Conservation (phyloP, 148 eudicot genomes). For the Linanthus parryae region DNA sequence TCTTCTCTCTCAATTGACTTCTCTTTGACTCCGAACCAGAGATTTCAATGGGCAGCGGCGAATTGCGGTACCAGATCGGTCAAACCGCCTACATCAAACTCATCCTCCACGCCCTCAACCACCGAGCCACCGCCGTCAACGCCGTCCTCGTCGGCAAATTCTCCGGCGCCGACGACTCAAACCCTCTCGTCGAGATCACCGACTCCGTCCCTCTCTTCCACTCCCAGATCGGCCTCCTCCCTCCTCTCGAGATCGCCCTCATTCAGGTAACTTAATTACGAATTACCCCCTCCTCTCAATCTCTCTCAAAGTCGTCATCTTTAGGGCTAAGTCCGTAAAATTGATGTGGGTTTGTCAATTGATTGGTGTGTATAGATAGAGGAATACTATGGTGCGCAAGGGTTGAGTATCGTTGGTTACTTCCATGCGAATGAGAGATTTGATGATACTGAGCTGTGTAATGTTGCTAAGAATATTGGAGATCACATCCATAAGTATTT, state of each 20-base stretch:
- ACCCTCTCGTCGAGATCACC: constrained; percentile 44
- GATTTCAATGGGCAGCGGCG: no score
- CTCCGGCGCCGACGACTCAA: constrained; percentile 22
- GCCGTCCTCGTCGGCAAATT: constrained; percentile 66
- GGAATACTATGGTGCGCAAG: constrained; percentile 68
- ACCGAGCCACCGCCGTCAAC: constrained; percentile 53
- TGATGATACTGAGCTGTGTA: constrained; percentile 66
- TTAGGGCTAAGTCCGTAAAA: background rate
- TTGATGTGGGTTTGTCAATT: background rate
- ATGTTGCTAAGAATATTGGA: constrained; percentile 78
- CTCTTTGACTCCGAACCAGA: no score
- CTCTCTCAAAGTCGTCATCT: background rate
- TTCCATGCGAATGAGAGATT: constrained; percentile 91
- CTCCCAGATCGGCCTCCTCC: constrained; percentile 68
- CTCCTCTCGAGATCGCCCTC: constrained; percentile 90
- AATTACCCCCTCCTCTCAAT: no score
- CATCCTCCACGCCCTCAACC: constrained; percentile 63
- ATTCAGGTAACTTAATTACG: no score
- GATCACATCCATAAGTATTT: constrained; percentile 78
- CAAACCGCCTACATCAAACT: constrained; percentile 80
- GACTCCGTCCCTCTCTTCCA: constrained; percentile 86
- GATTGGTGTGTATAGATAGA: constrained; percentile 41
- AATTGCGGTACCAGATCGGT: constrained; percentile 45
- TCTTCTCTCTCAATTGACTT: no score
- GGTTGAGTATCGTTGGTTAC: constrained; percentile 81